phyloP scores from a whole-genome alignment of 108 stramenopile species.

The Stephanodiscus minutulus region DNA sequence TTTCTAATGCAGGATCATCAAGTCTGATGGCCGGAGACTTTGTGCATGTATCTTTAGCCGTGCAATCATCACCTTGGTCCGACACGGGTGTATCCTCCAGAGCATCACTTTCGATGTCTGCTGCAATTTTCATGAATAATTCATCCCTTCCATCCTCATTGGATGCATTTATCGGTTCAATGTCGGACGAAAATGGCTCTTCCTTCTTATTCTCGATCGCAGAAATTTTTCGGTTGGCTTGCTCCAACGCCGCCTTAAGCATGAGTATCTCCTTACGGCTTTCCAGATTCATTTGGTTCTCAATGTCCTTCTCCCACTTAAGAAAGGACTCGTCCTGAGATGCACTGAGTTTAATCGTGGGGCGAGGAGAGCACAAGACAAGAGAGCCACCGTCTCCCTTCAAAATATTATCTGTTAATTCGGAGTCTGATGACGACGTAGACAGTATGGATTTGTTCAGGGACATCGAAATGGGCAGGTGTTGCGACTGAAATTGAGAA shows the following conservation, averaged over 20 bases:
- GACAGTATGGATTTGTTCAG: constrained; percentile 39
- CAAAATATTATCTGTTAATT: constrained; percentile 14
- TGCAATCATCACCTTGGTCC: constrained; percentile 19
- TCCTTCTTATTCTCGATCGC: constrained; percentile 31
- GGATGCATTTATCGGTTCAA: constrained; percentile 42
- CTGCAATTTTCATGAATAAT: constrained; percentile 40
- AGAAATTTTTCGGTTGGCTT: constrained; percentile 66
- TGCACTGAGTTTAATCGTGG: constrained; percentile 34
- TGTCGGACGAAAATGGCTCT: constrained; percentile 44
- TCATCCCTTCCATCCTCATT: constrained; percentile 22
- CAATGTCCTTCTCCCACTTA: constrained; percentile 46
- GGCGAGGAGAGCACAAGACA: constrained; percentile 29
- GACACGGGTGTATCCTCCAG: constrained; percentile 13
- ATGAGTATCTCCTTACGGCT: constrained; percentile 50
- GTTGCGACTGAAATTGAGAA: constrained; percentile 30
- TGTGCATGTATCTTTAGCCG: constrained; percentile 5
- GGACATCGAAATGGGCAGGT: constrained; percentile 4
- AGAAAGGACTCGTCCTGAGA: constrained; percentile 53
- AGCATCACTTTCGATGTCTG: constrained; percentile 42
- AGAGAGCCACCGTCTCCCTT: constrained; percentile 32
- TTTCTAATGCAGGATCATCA: constrained; percentile 40
- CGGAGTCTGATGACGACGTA: constrained; percentile 25
- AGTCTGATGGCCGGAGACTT: constrained; percentile 16
- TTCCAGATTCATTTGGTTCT: constrained; percentile 36
- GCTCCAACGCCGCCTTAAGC: constrained; percentile 58